Conservation (phyloP, 768 basidiomycete species). For the Trametopsis cervina region DNA sequence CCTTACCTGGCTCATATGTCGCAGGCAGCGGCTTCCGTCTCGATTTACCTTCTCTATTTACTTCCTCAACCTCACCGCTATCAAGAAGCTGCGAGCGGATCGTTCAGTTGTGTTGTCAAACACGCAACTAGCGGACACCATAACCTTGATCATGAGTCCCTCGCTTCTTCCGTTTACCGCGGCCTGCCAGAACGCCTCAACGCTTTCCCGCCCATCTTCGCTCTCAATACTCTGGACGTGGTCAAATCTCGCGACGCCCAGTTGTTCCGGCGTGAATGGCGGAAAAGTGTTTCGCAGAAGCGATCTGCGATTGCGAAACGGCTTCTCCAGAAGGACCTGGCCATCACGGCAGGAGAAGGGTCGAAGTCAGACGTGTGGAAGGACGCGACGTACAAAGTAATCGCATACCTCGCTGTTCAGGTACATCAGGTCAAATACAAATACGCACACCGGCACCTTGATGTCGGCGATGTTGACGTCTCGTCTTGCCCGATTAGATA, state of each 20-base stretch:
- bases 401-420: conserved; percentile 65
- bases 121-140: conserved; percentile 10
- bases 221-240: conserved; percentile 74
- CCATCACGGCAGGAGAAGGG: background rate
- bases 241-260: conserved; percentile 50
- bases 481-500: conserved; percentile 80
- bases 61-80: conserved; percentile 35
- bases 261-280: conserved; percentile 37
- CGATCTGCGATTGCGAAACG: conserved; percentile 65
- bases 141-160: conserved; percentile 90
- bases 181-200: conserved; percentile 71
- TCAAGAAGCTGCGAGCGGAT: conserved; percentile 52
- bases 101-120: conserved; percentile 3
- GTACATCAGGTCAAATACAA: conserved; percentile 85
- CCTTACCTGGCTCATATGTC: conserved; percentile 72
- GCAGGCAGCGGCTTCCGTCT: conserved; percentile 69
- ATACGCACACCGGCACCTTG: conserved; percentile 75
- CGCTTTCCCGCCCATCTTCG: conserved; percentile 46
- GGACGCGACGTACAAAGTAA: conserved; percentile 8
- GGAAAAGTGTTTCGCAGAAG: conserved; percentile 62
- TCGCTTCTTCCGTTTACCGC: conserved; percentile 77
- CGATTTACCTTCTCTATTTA: conserved; percentile 27
- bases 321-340: conserved; percentile 59
- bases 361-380: conserved; percentile 4
- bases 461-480: conserved; percentile 72